phyloP scores from a whole-genome alignment of 768 basidiomycete species.

The Stropharia rugosoannulata region DNA sequence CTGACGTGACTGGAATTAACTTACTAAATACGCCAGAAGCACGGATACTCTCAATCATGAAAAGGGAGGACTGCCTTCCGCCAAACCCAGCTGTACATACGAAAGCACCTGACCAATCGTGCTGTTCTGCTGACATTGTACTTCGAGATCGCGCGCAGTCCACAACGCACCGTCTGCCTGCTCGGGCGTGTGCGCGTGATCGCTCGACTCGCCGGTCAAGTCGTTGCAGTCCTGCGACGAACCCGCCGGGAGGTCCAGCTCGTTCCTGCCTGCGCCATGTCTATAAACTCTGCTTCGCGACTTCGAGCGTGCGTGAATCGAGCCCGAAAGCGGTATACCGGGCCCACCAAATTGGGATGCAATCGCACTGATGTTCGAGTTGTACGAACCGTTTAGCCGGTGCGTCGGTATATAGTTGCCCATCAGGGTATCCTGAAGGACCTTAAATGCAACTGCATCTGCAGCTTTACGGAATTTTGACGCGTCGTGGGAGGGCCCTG shows the following conservation, averaged over 20 bases:
- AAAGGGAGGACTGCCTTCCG: conserved; percentile 29
- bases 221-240: conserved; percentile 29
- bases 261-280: conserved; percentile 62
- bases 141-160: conserved; percentile 82
- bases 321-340: conserved; percentile 20
- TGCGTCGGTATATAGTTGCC: conserved; percentile 10
- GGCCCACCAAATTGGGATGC: conserved; percentile 11
- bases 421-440: conserved; percentile 84
- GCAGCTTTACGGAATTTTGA: conserved; percentile 63
- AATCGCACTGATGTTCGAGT: conserved; percentile 6
- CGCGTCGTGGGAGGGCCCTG: conserved; percentile 34
- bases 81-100: conserved; percentile 51
- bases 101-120: conserved; percentile 75
- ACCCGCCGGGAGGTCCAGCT: conserved; percentile 48
- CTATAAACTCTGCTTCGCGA: conserved; percentile 70
- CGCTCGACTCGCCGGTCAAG: conserved; percentile 17
- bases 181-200: conserved; percentile 17
- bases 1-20: not conserved
- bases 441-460: conserved; percentile 74
- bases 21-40: conserved; percentile 3
- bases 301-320: conserved; percentile 57
- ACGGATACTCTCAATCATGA: conserved; percentile 9
- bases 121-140: conserved; percentile 89
- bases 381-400: conserved; percentile 16
- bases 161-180: conserved; percentile 49